Evolutionary conservation across 2,329 filamentous ascomycete genomes (phyloP), one percentile per base, ranked within the genome.

Genomic region (Neobulgaria alba): DNA sequence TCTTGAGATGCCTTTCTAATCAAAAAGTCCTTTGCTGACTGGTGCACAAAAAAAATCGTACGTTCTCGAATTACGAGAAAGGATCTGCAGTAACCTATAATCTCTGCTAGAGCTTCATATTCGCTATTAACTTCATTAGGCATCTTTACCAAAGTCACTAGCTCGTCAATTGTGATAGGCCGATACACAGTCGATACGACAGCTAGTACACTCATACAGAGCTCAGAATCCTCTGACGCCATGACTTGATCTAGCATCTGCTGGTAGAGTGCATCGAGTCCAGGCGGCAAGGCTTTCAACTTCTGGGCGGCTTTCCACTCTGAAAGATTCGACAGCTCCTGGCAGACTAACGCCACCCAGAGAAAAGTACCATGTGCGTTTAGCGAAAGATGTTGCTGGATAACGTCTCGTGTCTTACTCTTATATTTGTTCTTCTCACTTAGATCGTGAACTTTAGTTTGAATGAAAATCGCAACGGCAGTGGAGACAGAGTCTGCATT

Each of bases 351-450:
- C 14, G 64, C 59, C 16, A 66, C 65, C 66, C 63, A 69, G 20
- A 70, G 62, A 38, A 68, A 68, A 0, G 65, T 69, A 5, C 48
- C 55, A 12, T 64, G 45, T 5, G 63, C 55, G 23, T 68, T 65
- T 3, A 29, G 10, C 10, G 21, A 39, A 8, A 43, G 20, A 30
- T 36, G 17, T 3, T 30, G 15, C 26, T 17, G 16, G 23, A 26
- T 26, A 10, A 43, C 18, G 18, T 15, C 23, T 30, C 23, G 41
- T 18, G 32, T 35, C 10, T 36, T 4, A 14, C 12, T 16, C 3
- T 17, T 34, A 29, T 43, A 43, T 30, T 36, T 31, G 4, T 43
- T 39, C 18, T 18, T 17, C 18, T 29, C 9, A 29, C 16, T 33
- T n/a, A 69, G 43, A 3, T 56, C 3, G 2, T 19, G 8, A 0